Conservation (phyloP, 257 asterid genomes). For the Mitragyna speciosa region DNA sequence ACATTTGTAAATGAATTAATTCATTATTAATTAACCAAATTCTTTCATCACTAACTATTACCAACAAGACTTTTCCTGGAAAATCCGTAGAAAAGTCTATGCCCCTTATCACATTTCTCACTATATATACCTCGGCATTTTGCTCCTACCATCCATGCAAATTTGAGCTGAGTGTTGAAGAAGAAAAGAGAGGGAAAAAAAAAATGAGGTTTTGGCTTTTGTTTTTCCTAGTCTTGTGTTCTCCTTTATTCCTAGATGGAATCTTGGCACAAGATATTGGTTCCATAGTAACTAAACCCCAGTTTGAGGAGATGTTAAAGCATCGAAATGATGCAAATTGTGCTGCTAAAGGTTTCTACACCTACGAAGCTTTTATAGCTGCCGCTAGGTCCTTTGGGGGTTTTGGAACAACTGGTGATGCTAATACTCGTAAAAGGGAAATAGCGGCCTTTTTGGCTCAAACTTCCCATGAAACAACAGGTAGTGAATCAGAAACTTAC, state of each 20-base stretch:
- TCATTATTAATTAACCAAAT: too few species aligned
- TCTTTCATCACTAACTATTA: too few species aligned
- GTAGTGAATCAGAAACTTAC: constrained; percentile 4
- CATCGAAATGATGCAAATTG: constrained; percentile 33
- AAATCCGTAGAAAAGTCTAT: constrained; percentile 17
- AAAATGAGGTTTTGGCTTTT: constrained; percentile 16
- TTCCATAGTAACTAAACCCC: constrained; percentile 13
- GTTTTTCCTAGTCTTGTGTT: neutral
- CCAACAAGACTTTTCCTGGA: neutral
- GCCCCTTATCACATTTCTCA: neutral
- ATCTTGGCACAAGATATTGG: constrained; percentile 27
- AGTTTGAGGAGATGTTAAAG: constrained; percentile 24
- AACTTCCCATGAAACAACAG: constrained; percentile 38
- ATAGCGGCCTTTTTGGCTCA: constrained; percentile 38
- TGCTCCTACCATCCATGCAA: constrained; percentile 1
- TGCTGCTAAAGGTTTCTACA: constrained; percentile 32
- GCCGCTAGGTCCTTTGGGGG: constrained; percentile 30
- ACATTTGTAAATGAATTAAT: too few species aligned
- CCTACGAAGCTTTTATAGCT: constrained; percentile 32
- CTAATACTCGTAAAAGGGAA: constrained; percentile 33
- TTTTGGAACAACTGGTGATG: constrained; percentile 34
- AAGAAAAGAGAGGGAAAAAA: neutral
- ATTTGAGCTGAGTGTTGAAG: neutral
- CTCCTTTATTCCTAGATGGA: constrained; percentile 3
- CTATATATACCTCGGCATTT: constrained; percentile 11